A percentile compares a stretch with the other conserved stretches of the same genome.
Conservation (phyloP, 495 filamentous ascomycete genomes). For the Daldinia childiae region DNA sequence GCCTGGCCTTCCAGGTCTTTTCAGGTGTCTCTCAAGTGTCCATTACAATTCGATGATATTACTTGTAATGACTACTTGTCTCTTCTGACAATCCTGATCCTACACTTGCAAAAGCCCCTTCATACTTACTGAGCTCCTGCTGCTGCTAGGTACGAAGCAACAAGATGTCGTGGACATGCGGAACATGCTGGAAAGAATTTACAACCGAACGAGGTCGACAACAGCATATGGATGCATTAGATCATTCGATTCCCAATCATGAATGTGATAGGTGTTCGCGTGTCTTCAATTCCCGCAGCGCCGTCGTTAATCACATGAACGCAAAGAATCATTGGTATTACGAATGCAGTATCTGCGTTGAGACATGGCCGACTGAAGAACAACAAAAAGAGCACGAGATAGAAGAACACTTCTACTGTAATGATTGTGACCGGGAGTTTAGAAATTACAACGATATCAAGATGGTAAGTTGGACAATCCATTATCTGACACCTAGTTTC, state of each 20-base stretch:
- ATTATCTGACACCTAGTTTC: not conserved
- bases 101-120: not conserved
- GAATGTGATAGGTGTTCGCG: constrained; percentile 41
- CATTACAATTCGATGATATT: not conserved
- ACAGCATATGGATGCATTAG: constrained; percentile 37
- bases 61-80: not conserved
- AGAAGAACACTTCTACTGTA: constrained; percentile 39
- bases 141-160: not conserved
- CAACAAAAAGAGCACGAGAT: constrained; percentile 29
- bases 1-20: too few species aligned
- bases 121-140: not conserved
- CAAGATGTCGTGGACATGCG: constrained; percentile 26
- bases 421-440: constrained; percentile 39
- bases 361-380: constrained; percentile 15
- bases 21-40: not conserved
- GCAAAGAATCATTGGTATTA: constrained; percentile 28
- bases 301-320: constrained; percentile 42
- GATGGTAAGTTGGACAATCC: constrained; percentile 25
- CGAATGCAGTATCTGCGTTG: constrained; percentile 34
- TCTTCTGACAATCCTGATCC: not conserved
- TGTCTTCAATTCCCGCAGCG: constrained; percentile 28
- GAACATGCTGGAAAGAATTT: constrained; percentile 40
- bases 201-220: not conserved
- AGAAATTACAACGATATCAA: constrained; percentile 43
- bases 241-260: constrained; percentile 30